Evolutionary conservation across 148 eudicot genomes (phyloP), one percentile per base, ranked within the genome.

Genomic region (Diospyros lotus): DNA sequence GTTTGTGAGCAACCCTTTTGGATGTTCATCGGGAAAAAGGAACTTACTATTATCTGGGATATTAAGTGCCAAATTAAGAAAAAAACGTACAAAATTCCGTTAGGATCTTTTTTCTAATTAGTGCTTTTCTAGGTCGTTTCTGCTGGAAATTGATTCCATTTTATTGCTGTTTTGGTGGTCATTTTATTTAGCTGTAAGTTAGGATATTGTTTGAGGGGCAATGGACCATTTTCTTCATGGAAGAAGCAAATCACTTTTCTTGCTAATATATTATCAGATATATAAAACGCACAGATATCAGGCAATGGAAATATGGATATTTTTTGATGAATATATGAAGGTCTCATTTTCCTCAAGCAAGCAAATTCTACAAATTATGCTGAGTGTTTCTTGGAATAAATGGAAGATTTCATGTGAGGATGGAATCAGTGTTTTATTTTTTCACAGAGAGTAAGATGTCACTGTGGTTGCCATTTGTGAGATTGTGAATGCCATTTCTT

Each of bases 401-500:
- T 61, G 50, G 7, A 73, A 39, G 8, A 3, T 1, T 46, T 48
- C 46, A 1, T 39, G 10, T 61, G 9, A 50, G 38, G 1, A 46
- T 13, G 14, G 2, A 14, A 15, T 39, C 17, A 41, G 44, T 12
- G 4, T 48, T 59, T 42, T 59, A 3, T 11, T 28, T 41, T 38
- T 39, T 48, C 45, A 4, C 50, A 61, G 62, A 62, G 58, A 40
- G 38, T 50, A 68, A 62, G 6, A 61, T 52, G 38, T 1, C 46
- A 14, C 56, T 73, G 4, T 52, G 48, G 58, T 5, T 62, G 62
- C 39, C 68, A n/a, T 51, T 1, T 60, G 41, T 74, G 11, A 46
- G 43, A 45, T 28, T 54, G 71, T 12, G 11, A 65, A 10, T 43
- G 74, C 45, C 40, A 28, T 73, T 50, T 79, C 18, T 80, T 56